Base-by-base conservation (phyloP, 208 protist species). In the Tetramitus jugosus region DNA sequence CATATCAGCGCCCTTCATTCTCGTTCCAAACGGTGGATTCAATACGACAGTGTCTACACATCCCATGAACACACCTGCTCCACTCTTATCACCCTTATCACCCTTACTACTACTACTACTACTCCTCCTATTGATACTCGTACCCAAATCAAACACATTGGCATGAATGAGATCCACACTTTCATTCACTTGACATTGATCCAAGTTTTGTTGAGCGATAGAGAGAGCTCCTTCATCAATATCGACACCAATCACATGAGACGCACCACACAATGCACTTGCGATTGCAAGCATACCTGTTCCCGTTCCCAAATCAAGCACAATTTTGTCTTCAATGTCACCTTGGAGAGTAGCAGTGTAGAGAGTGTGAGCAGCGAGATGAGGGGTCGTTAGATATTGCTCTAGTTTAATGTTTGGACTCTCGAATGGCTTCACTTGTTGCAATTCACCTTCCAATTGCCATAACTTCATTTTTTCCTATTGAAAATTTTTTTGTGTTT, bases 21-120 rank as follows among this genome's bases (percentile, higher is more conserved):
- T 52, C 37, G 67, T 74, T 53, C 67, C 67, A 53, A 74, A 74
- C 0, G 67, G 67, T 53, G 67, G 67, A 53, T 74, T 74, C n/a
- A 74, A 23, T 52, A 74, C 3, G 20, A 74, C 42, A 14, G 67
- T 74, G 37, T 74, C 67, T 39, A 74, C 26, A 53, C 1, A 39
- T 39, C 53, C 17, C 39, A 35, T 49, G 4, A 4, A 49, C 49
- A 4, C 10, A 49, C 40, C 49, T 43, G 43, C 7, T 29, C 4
- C 31, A 67, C n/a, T 6, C 8, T 40, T 69, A n/a, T n/a, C n/a
- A n/a, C n/a, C n/a, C n/a, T n/a, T n/a, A n/a, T n/a, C n/a, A n/a
- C n/a, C n/a, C n/a, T n/a, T n/a, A n/a, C n/a, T n/a, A n/a, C n/a
- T n/a, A n/a, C 20, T 42, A 49, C 49, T 49, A 8, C 23, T 45